Evolutionary conservation across 139 green algal genomes (phyloP), one percentile per base, ranked within the genome.

Genomic region (Deuterostichococcus epilithicus): DNA sequence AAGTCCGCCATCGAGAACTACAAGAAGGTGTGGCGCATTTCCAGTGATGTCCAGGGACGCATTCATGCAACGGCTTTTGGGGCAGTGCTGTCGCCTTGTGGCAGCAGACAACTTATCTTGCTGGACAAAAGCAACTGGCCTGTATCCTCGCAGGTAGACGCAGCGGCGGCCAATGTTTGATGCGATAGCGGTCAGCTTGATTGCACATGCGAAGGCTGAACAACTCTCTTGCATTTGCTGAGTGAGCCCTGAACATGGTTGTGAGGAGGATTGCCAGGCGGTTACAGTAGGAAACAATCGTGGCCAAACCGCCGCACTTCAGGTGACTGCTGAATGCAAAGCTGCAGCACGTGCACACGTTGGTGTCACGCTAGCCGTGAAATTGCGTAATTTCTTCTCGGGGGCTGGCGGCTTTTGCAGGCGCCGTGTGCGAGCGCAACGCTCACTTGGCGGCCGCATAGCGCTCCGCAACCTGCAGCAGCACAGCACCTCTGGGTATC

Each of bases 401-500:
- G 34, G 32, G 28, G 2, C n/a, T n/a, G n/a, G n/a, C n/a, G n/a
- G n/a, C n/a, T n/a, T n/a, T n/a, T n/a, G n/a, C n/a, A n/a, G n/a
- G n/a, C n/a, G n/a, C n/a, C n/a, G n/a, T n/a, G n/a, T n/a, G n/a
- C n/a, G n/a, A n/a, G n/a, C 15, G 15, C 4, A 66, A 34, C 68
- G 18, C 39, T 73, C 35, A 88, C 30, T 80, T 83, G 67, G 80
- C 87, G 32, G 76, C 75, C 30, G 70, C 22, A 39, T 77, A 80
- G 38, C 78, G 68, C 65, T 81, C 65, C 52, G 74, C 79, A n/a
- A n/a, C n/a, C n/a, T n/a, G n/a, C n/a, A n/a, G n/a, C n/a, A n/a
- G n/a, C n/a, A n/a, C n/a, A n/a, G n/a, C n/a, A n/a, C n/a, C n/a
- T n/a, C n/a, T n/a, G n/a, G n/a, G n/a, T n/a, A n/a, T n/a, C n/a